These are phyloP conservation scores for Jasminum sambac DNA, from an alignment of 257 asterid species.

Conservation along the genomic window DNA sequence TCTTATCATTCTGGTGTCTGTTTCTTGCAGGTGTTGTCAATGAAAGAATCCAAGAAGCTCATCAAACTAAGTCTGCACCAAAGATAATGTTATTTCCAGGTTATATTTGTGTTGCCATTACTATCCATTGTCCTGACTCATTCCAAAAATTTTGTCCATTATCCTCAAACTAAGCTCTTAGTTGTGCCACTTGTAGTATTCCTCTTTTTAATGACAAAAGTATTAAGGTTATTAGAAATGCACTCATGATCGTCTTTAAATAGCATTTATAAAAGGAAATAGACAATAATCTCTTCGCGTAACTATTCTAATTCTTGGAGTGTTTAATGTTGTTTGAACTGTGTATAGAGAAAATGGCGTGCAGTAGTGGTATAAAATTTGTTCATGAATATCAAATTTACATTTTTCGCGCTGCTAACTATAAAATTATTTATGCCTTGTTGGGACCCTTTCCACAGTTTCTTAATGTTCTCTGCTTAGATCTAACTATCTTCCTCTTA, in stretches of 20 bases:
- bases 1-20: conserved; percentile 16
- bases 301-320: background rate
- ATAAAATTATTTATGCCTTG: background rate
- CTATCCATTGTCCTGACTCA: background rate
- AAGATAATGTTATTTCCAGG: conserved; percentile 98
- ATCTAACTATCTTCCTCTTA: too few relatives aligned
- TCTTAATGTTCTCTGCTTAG: too few relatives aligned
- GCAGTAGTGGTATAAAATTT: background rate
- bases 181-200: background rate
- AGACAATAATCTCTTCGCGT: background rate
- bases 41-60: conserved; percentile 83
- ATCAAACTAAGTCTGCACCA: conserved; percentile 73
- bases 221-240: background rate
- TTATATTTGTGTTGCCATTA: conserved; percentile 28
- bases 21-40: conserved; percentile 73
- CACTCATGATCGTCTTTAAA: background rate
- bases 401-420: background rate
- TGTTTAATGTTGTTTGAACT: background rate
- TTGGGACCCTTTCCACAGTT: too few relatives aligned
- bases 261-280: background rate
- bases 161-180: conserved; percentile 6
- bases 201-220: background rate
- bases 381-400: background rate
- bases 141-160: conserved; percentile 14
- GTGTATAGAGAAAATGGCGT: background rate